A percentile compares a stretch with the other conserved stretches of the same genome.
phyloP scores from a whole-genome alignment of 169 alveolate species.

The Eimeria tenella region DNA sequence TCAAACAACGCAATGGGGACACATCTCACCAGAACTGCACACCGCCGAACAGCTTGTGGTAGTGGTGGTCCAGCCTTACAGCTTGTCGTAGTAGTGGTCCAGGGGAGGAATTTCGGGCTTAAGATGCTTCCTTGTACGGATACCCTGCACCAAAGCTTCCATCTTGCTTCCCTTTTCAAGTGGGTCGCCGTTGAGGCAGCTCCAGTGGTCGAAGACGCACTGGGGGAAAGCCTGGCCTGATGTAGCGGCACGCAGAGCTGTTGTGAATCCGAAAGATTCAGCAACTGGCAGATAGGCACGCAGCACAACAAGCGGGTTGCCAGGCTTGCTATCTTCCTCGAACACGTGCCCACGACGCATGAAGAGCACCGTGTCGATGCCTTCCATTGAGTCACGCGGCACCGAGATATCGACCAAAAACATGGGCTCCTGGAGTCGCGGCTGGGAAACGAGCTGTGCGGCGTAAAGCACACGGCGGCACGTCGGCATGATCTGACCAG shows the following conservation, averaged over 20 bases:
- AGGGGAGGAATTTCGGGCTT: slow-evolving; percentile 98
- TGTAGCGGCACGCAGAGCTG: slow-evolving; percentile 98
- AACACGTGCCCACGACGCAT: slow-evolving; percentile 99
- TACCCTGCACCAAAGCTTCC: slow-evolving; percentile 94
- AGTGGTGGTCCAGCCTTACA: slow-evolving; percentile 84
- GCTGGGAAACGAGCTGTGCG: slow-evolving; percentile 97
- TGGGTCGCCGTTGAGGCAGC: slow-evolving; percentile 96
- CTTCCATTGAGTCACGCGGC: slow-evolving; percentile 98
- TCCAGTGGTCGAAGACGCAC: slow-evolving; percentile 99
- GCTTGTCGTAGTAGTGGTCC: slow-evolving; percentile 97
- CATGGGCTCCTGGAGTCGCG: slow-evolving; percentile 99
- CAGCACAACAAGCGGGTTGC: slow-evolving; percentile 98
- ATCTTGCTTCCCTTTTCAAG: slow-evolving; percentile 98
- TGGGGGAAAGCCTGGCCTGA: slow-evolving; percentile 99
- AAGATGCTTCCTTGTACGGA: slow-evolving; percentile 98
- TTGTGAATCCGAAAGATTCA: slow-evolving; percentile 99
- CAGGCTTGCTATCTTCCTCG: slow-evolving; percentile 98
- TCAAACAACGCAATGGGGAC: too few species aligned
- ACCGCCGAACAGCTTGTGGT: too few species aligned
- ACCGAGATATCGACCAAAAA: slow-evolving; percentile 98
- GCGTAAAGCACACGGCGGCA: slow-evolving; percentile 98
- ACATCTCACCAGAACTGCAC: too few species aligned
- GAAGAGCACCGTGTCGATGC: slow-evolving; percentile 97
- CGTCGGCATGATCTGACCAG: slow-evolving; percentile 99
- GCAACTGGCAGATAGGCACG: slow-evolving; percentile 99